Percentiles rank a stretch among this genome's conserved stretches.
Conservation (phyloP, 179 eudicot genomes). For the Vitellaria paradoxa region DNA sequence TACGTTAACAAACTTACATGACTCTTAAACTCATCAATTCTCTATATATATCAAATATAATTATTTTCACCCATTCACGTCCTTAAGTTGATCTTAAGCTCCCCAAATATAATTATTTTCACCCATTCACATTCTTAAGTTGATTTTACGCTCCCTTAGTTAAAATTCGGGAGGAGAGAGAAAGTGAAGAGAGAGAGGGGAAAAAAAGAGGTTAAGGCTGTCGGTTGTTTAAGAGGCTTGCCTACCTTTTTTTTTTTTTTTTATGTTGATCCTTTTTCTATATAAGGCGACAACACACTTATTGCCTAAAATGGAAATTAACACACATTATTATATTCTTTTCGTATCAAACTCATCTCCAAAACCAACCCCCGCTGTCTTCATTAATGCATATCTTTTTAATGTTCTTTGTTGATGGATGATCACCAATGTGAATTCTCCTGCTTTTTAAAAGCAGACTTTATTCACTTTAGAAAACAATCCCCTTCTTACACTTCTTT, state of each 20-base stretch:
- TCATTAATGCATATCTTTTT: too few species aligned
- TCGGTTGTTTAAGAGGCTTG: slow-evolving; percentile 33
- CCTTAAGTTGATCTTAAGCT: too few species aligned
- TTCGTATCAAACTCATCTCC: neutral
- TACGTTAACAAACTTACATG: too few species aligned
- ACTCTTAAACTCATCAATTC: too few species aligned
- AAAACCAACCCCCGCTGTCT: neutral
- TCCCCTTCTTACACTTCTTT: neutral
- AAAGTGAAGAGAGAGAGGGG: too few species aligned
- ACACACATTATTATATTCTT: slow-evolving; percentile 9
- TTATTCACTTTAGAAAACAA: neutral
- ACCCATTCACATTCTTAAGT: too few species aligned
- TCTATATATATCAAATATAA: too few species aligned
- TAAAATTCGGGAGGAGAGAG: too few species aligned
- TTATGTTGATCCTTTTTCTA: slow-evolving; percentile 31
- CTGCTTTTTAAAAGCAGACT: neutral
- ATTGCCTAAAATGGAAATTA: slow-evolving; percentile 47
- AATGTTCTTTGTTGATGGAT: neutral
- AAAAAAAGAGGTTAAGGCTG: slow-evolving; percentile 26
- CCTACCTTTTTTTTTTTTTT: neutral
- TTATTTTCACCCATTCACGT: too few species aligned
- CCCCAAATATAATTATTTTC: too few species aligned
- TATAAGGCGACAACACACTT: slow-evolving; percentile 37
- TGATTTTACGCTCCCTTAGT: too few species aligned
- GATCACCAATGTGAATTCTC: slow-evolving; percentile 4